A percentile compares a stretch with the other conserved stretches of the same genome.
Evolutionary conservation across 2,329 filamentous ascomycete genomes (phyloP).

Genomic region (Botryosphaeria dothidea): DNA sequence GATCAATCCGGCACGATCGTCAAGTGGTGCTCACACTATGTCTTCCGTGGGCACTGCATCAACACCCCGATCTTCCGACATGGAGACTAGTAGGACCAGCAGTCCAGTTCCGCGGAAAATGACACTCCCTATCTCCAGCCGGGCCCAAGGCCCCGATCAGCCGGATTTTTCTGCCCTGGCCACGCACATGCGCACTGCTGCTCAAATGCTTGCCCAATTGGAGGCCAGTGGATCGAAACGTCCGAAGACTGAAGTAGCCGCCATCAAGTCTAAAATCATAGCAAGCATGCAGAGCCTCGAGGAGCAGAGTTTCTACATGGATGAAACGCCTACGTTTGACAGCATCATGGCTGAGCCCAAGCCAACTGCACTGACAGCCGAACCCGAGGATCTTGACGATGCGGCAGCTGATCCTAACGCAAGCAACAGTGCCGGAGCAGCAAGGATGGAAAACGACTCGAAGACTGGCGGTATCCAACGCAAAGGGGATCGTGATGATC

Average conservation of each 20-base stretch:
- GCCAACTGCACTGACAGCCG: conserved; percentile 51
- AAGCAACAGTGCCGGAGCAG: conserved; percentile 72
- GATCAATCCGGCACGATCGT: conserved; percentile 45
- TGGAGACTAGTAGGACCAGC: conserved; percentile 66
- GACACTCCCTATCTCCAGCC: conserved; percentile 58
- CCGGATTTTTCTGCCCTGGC: conserved; percentile 80
- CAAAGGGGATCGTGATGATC: conserved; percentile 80
- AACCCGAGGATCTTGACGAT: conserved; percentile 57
- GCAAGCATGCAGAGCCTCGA: conserved; percentile 87
- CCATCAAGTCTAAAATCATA: conserved; percentile 83
- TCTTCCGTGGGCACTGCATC: conserved; percentile 62
- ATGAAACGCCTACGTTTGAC: conserved; percentile 78
- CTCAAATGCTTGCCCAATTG: conserved; percentile 82
- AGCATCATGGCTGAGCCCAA: conserved; percentile 76
- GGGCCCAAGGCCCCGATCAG: conserved; percentile 62
- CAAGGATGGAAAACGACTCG: conserved; percentile 86
- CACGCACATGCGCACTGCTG: conserved; percentile 84
- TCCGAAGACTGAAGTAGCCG: conserved; percentile 76
- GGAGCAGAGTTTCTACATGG: conserved; percentile 78
- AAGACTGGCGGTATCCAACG: conserved; percentile 82
- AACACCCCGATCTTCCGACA: conserved; percentile 70
- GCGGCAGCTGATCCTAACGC: conserved; percentile 47
- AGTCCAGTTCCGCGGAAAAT: conserved; percentile 66
- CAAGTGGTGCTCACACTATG: conserved; percentile 62
- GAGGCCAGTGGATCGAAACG: conserved; percentile 79